Base-by-base conservation (phyloP, 2,329 filamentous ascomycete species). In the Talaromyces pinophilus region DNA sequence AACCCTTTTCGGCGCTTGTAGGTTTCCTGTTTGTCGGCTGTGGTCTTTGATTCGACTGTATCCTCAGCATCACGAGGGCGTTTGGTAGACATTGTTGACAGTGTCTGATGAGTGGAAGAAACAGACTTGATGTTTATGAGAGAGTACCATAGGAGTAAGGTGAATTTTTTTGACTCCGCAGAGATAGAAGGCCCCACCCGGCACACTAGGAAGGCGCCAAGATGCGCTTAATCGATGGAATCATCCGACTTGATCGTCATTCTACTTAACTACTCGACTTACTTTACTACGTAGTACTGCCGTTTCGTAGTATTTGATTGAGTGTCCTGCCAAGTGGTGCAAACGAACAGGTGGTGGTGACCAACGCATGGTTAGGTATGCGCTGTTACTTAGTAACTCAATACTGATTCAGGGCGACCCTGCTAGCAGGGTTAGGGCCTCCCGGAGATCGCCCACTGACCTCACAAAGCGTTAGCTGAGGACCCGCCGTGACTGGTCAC, bases 1-100 rank as follows among this genome's bases (percentile, higher is more conserved):
- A 98, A 97, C 61, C 92, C 92, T 71, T 91, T 90, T 70, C 81
- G 85, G 69, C 85, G 86, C 74, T 86, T 84, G 6, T 48, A 35
- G 69, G 84, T 86, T 74, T 86, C 84, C 52, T 70, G 82, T 25
- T 30, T 30, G 25, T 52, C 48, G 25, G 70, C 66, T 44, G 77
- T 73, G 30, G 7, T 73, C 11, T 87, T 87, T 17, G 78, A 75
- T 7, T 77, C 80, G 48, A 78, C 70, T 55, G 75, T 70, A 22
- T 75, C 73, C 57, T 78, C 74, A 67, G 81, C 79, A 62, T 87
- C 85, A 35, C 78, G 81, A n/a, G 83, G 74, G 68, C 87, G 80
- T 76, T 89, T 90, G 22, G 82, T 74, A n/a, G 83, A 81, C 88
- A 91, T 91, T 91, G 28, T 33, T 44, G 30, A 19, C 3, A 8